Base-by-base conservation (phyloP, 176 grass and related monocot genomes). In the Juncus effusus region DNA sequence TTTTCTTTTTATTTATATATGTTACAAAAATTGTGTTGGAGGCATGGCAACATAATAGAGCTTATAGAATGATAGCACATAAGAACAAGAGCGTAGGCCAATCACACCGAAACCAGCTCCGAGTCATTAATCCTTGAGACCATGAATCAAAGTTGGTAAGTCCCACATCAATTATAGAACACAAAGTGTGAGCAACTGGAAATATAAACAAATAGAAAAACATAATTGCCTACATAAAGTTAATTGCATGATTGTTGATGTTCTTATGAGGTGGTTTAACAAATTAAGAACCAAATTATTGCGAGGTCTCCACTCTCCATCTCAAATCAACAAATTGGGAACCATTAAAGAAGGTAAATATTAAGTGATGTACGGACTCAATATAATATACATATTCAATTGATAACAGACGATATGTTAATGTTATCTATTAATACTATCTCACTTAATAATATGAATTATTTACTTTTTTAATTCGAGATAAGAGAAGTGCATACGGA, bases 21-120 rank as follows among this genome's bases (percentile, higher is more conserved):
- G 35, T 39, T 41, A 10, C 45, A 38, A 12, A 12, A 36, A 54
- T 44, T 59, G 12, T 36, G 56, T 36, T 42, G 15, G 42, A 59
- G 13, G 39, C 40, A 35, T 60, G 57, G 37, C 42, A 38, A 45
- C 15, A 72, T 56, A 44, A 5, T 57, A 12, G 10, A 57, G 10
- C 35, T 10, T 19, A 56, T 5, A 72, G 15, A 15, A 59, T 58
- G 54, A 36, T 12, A 51, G 36, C 37, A 70, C 51, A 13, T 52
- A 70, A 38, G 38, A 57, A 40, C 56, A 13, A 42, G 40, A 57
- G 13, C 47, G 39, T 59, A 15, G 47, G 38, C 51, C 67, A 7
- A 71, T 58, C 67, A 8, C 67, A 70, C 67, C 52, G 37, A 70
- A 70, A 70, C 67, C 52, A 57, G 36, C 67, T 47, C 6, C 67